Percentiles rank a stretch among this genome's conserved stretches.
These are phyloP conservation scores for Cyclotella sp. DNA, from an alignment of 108 stramenopile species.

Conservation along the genomic window DNA sequence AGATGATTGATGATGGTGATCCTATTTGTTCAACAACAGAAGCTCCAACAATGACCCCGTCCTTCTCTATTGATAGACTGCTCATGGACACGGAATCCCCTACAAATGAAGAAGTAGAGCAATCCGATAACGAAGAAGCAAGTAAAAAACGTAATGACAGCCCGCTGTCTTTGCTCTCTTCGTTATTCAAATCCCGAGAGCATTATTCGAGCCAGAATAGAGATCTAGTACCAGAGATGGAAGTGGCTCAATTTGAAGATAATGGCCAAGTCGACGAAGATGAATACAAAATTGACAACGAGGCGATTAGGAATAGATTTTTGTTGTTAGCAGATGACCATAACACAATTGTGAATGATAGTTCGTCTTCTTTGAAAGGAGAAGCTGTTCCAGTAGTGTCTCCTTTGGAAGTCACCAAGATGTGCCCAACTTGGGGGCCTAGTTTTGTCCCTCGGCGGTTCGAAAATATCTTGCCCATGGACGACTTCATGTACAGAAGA, in stretches of 20 bases:
- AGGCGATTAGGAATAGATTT: constrained; percentile 11
- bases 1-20: constrained; percentile 52
- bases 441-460: constrained; percentile 38
- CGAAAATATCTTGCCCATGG: constrained; percentile 1
- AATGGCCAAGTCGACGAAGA: neutral
- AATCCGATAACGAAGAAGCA: neutral
- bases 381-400: neutral
- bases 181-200: constrained; percentile 34
- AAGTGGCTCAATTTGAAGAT: neutral
- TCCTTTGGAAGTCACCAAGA: constrained; percentile 17
- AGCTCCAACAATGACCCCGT: constrained; percentile 52
- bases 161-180: constrained; percentile 3
- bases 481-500: neutral
- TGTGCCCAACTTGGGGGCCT: constrained; percentile 48
- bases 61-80: constrained; percentile 24
- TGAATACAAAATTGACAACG: neutral
- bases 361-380: neutral
- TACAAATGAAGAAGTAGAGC: constrained; percentile 9
- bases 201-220: constrained; percentile 6
- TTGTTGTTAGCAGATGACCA: constrained; percentile 18
- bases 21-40: constrained; percentile 50
- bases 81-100: constrained; percentile 44
- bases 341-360: neutral
- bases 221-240: neutral
- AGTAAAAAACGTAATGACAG: neutral